Percentiles rank a stretch among this genome's conserved stretches.
Evolutionary conservation across 805 yeast genomes (phyloP).

Genomic region (Ogataea paraovalis): DNA sequence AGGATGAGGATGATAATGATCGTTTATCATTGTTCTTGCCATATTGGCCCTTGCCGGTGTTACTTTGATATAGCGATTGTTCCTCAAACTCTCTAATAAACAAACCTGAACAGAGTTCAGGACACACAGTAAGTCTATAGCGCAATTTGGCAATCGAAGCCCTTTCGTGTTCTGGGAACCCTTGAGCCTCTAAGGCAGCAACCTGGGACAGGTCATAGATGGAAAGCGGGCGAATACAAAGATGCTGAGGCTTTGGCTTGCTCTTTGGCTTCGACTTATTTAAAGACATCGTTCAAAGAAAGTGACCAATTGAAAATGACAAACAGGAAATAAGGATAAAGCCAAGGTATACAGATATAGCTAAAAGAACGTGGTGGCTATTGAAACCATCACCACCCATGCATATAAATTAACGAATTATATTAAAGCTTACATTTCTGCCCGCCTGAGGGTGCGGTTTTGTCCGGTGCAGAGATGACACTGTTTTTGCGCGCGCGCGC

Average conservation of each 20-base stretch:
- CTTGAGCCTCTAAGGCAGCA: conserved; percentile 54
- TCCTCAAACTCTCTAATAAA: conserved; percentile 64
- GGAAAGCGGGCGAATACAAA: conserved; percentile 74
- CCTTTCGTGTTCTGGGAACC: conserved; percentile 71
- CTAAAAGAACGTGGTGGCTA: no score
- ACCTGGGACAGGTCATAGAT: conserved; percentile 67
- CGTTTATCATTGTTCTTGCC: not conserved
- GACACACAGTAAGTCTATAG: conserved; percentile 77
- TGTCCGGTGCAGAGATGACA: no score
- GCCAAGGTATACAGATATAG: no score
- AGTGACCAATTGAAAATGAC: not conserved
- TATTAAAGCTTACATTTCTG: no score
- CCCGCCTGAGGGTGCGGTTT: no score
- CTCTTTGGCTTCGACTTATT: conserved; percentile 27
- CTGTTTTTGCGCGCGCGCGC: no score
- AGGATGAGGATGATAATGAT: not conserved
- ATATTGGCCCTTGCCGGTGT: conserved; percentile 8
- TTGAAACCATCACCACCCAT: no score
- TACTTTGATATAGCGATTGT: conserved; percentile 2
- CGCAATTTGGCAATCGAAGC: conserved; percentile 57
- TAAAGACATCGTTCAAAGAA: conserved; percentile 1
- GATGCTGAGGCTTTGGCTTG: conserved; percentile 46
- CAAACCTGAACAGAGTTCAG: conserved; percentile 86
- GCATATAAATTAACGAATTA: no score
- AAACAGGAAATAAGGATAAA: no score